Base-by-base conservation (phyloP, 2,329 filamentous ascomycete species). In the Nigrospora sphaerica region DNA sequence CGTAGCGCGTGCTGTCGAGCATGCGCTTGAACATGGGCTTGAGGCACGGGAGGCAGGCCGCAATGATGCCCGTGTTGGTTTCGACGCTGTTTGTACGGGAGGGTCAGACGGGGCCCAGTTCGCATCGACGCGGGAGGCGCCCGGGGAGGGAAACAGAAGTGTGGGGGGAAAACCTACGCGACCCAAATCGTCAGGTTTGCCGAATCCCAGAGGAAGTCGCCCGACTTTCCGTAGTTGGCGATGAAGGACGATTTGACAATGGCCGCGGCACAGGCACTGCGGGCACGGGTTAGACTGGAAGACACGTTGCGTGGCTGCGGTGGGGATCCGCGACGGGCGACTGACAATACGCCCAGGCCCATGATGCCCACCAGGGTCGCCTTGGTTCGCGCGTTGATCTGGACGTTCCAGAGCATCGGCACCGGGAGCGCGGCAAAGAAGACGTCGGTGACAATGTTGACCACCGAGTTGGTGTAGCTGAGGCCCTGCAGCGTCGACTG, bases 171-270 rank as follows among this genome's bases (percentile, higher is more conserved):
- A 52, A 52, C 52, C 46, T 33, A 54, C 52, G 69, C 63, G 4
- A 65, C 66, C 71, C 72, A 74, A 46, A 74, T 68, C 12, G 71
- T 74, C 1, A 78, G 63, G 53, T 72, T 65, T 28, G 68, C 63
- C 2, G 60, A 69, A 48, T 71, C 68, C 70, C 70, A 72, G 0
- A 74, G 58, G 49, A 67, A 67, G 44, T 73, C 69, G 10, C 64
- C 64, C 0, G 55, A 52, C 16, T 62, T 63, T 12, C 67, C 69
- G 42, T 71, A 69, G 44, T 62, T 64, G 13, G 61, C 52, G 4
- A 71, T 49, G 46, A 63, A 68, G 1, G 57, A 59, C 10, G 69
- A 52, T 48, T 74, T 73, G 39, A 72, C 60, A 14, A 72, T 64
- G 9, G 67, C 64, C 1, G 69, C 65, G 9, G 61, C 62, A 33